Percentiles rank a stretch among this genome's conserved stretches.
Evolutionary conservation across 1,139 yeast genomes (phyloP).

Genomic region (Yamadazyma sp.): DNA sequence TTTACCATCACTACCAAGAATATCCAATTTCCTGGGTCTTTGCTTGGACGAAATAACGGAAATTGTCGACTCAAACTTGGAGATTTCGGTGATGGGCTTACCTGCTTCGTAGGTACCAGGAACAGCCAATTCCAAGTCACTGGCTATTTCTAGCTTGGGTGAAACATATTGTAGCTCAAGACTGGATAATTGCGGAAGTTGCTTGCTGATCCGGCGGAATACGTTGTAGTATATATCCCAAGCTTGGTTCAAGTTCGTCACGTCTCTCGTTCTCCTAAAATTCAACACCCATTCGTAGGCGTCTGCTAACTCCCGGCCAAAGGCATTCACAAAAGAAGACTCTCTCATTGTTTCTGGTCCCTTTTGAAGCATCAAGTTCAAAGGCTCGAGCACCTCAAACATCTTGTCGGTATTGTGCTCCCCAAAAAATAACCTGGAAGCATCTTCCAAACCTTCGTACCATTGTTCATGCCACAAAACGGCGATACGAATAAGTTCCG

Average conservation of each 20-base stretch:
- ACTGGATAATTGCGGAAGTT: slow-evolving; percentile 81
- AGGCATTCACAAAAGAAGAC: slow-evolving; percentile 88
- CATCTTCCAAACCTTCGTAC: slow-evolving; percentile 98
- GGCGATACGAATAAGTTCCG: slow-evolving; percentile 90
- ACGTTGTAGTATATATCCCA: slow-evolving; percentile 97
- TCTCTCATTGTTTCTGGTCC: slow-evolving; percentile 95
- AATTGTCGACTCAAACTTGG: slow-evolving; percentile 76
- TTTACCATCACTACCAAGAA: slow-evolving; percentile 89
- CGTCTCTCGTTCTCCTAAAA: slow-evolving; percentile 80
- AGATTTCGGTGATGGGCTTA: slow-evolving; percentile 70
- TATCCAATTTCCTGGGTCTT: slow-evolving; percentile 81
- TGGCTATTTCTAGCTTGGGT: slow-evolving; percentile 79
- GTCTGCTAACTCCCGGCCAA: slow-evolving; percentile 89
- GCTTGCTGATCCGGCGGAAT: slow-evolving; percentile 86
- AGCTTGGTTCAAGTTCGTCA: slow-evolving; percentile 89
- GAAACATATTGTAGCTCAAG: slow-evolving; percentile 92
- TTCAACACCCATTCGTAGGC: slow-evolving; percentile 93
- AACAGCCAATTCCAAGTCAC: slow-evolving; percentile 80
- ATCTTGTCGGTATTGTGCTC: slow-evolving; percentile 93
- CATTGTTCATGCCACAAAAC: slow-evolving; percentile 98
- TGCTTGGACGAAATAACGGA: slow-evolving; percentile 95
- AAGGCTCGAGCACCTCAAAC: slow-evolving; percentile 88
- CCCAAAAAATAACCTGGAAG: slow-evolving; percentile 89
- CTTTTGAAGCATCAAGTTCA: slow-evolving; percentile 76
- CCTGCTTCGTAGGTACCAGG: slow-evolving; percentile 95